Percentiles rank a stretch among this genome's conserved stretches.
Evolutionary conservation across 2,329 filamentous ascomycete genomes (phyloP).

Genomic region (Penicillium aurantiogriseum): DNA sequence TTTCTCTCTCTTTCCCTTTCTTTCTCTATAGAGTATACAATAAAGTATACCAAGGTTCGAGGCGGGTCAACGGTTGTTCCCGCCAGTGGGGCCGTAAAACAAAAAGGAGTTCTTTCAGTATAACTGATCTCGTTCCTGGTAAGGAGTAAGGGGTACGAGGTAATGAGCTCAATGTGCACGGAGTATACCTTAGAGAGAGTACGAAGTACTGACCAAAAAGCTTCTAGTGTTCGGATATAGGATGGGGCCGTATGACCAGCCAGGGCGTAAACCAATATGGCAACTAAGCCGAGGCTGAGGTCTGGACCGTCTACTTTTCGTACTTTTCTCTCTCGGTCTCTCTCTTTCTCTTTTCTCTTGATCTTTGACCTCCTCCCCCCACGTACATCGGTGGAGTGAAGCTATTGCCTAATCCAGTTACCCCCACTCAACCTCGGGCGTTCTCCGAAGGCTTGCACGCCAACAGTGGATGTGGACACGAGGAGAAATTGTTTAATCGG

Average conservation of each 20-base stretch:
- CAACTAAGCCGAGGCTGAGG: constrained; percentile 3
- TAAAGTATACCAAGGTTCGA: not conserved
- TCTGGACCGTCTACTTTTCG: not conserved
- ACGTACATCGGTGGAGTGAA: not conserved
- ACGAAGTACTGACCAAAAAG: not conserved
- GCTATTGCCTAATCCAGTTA: not conserved
- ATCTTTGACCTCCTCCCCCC: constrained; percentile 1
- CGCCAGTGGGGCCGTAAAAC: constrained; percentile 6
- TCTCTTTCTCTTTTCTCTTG: not conserved
- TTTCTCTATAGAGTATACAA: not conserved
- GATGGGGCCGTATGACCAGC: not conserved
- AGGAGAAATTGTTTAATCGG: not conserved
- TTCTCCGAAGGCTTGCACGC: not conserved
- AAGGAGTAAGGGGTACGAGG: not conserved
- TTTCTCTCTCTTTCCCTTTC: not conserved
- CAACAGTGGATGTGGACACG: not conserved
- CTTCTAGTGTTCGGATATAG: not conserved
- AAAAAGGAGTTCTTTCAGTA: not conserved
- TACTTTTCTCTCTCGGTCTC: not conserved
- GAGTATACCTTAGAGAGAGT: not conserved
- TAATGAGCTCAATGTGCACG: not conserved
- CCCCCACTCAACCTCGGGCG: not conserved
- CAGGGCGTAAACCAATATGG: not conserved
- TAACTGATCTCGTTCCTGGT: not conserved
- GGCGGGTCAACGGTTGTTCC: constrained; percentile 10